These are phyloP conservation scores for Solanum chilense DNA, from an alignment of 257 asterid genomes.

Conservation along the genomic window DNA sequence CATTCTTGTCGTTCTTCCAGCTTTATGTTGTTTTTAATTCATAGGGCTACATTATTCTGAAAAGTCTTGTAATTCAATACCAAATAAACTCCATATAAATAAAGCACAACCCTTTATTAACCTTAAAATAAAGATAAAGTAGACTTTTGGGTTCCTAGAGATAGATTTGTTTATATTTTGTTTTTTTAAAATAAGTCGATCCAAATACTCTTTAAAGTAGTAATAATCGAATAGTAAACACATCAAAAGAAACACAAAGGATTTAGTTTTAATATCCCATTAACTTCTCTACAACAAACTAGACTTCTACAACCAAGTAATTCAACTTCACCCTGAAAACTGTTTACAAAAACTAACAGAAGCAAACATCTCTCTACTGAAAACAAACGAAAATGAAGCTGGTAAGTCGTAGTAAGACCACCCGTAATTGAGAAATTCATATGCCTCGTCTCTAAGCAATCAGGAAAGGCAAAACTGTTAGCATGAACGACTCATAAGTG, in stretches of 20 bases:
- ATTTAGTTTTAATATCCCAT: not conserved
- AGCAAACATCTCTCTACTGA: not conserved
- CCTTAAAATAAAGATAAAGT: not conserved
- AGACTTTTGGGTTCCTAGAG: not conserved
- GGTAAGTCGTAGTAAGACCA: not conserved
- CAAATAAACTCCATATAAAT: not conserved
- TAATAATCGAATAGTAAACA: not conserved
- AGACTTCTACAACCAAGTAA: not conserved
- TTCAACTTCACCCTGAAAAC: not conserved
- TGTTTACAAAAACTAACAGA: not conserved
- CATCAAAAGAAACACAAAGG: not conserved
- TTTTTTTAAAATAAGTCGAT: not conserved
- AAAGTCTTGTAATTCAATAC: not conserved
- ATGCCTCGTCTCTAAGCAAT: conserved; percentile 33
- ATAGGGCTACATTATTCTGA: not conserved
- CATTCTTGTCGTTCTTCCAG: not conserved
- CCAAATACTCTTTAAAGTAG: not conserved
- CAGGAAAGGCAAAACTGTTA: conserved; percentile 77
- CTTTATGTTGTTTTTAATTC: not conserved
- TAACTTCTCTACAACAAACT: not conserved
- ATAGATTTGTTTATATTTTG: too few relatives aligned
- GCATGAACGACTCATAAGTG: conserved; percentile 75
- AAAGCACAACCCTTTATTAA: not conserved
- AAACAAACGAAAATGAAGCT: not conserved
- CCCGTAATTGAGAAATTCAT: not conserved